Conservation (phyloP, 164 flowering plant genomes). For the Dillenia suffruticosa region DNA sequence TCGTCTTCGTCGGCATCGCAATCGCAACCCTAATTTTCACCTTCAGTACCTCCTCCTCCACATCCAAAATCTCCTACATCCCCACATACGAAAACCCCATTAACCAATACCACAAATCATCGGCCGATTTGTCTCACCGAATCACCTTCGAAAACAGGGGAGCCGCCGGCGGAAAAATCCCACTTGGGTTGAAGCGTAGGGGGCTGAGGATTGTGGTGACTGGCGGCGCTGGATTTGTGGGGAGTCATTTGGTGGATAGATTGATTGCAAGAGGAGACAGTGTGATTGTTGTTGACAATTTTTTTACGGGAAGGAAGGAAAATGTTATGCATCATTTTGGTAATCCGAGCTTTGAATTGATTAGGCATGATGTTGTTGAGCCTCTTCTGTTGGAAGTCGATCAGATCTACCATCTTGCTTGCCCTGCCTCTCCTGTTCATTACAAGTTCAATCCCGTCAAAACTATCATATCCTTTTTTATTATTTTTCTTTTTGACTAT, state of each 20-base stretch:
- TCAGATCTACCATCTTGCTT: conserved; percentile 93
- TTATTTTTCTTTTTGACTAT: no score
- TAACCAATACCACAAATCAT: conserved; percentile 3
- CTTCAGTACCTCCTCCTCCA: conserved; percentile 26
- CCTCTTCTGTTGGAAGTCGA: conserved; percentile 82
- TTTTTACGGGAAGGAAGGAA: conserved; percentile 91
- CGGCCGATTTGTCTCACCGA: conserved; percentile 3
- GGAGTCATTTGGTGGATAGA: conserved; percentile 84
- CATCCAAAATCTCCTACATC: not conserved
- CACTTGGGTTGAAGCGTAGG: conserved; percentile 71
- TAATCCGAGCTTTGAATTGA: conserved; percentile 83
- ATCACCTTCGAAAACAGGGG: conserved; percentile 10
- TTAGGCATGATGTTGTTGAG: conserved; percentile 90
- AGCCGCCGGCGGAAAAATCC: conserved; percentile 56
- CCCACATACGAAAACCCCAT: not conserved
- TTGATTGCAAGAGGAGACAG: conserved; percentile 79
- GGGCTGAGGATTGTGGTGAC: conserved; percentile 80
- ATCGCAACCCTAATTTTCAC: conserved; percentile 65
- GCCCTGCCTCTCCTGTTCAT: conserved; percentile 93
- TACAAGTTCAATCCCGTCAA: conserved; percentile 96
- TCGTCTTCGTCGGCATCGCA: conserved; percentile 61
- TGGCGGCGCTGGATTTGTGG: conserved; percentile 95
- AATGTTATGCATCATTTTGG: conserved; percentile 86
- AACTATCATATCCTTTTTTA: conserved; percentile 77
- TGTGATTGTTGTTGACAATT: conserved; percentile 89